phyloP scores from a whole-genome alignment of 305 asterid genomes.

The Fraxinus dipetala region DNA sequence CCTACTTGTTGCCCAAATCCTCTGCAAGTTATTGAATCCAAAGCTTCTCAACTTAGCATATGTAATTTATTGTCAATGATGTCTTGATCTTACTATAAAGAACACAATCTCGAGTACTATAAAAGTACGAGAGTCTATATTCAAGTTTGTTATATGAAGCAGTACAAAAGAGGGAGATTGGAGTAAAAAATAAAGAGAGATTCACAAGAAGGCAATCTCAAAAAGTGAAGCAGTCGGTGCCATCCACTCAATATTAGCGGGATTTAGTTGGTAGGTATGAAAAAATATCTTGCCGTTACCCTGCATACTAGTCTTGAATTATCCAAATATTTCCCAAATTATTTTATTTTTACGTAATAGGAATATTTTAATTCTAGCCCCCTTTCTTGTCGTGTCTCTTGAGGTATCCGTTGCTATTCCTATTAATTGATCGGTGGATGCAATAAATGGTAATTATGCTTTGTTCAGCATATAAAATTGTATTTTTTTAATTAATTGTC shows the following conservation, averaged over 20 bases:
- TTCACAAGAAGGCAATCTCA: neutral
- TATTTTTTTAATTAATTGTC: neutral
- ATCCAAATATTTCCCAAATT: neutral
- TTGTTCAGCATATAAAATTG: neutral
- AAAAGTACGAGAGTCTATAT: neutral
- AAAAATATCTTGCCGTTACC: neutral
- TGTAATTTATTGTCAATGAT: neutral
- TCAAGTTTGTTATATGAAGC: neutral
- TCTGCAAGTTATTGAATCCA: constrained; percentile 23
- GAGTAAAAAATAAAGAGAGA: neutral
- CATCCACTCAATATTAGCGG: neutral
- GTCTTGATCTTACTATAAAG: neutral
- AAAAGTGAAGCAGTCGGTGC: neutral
- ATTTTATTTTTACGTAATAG: neutral
- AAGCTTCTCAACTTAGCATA: neutral
- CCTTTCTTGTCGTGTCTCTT: neutral
- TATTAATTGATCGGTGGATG: neutral
- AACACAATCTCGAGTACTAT: neutral
- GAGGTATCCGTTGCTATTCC: neutral
- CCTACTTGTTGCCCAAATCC: constrained; percentile 4
- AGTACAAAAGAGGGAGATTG: neutral
- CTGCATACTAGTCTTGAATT: neutral
- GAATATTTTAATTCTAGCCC: neutral
- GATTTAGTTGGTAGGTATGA: neutral
- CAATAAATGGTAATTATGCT: neutral